A percentile compares a stretch with the other conserved stretches of the same genome.
Evolutionary conservation across 2,329 filamentous ascomycete species (phyloP).

Genomic region (Trichoderma oligosporum): DNA sequence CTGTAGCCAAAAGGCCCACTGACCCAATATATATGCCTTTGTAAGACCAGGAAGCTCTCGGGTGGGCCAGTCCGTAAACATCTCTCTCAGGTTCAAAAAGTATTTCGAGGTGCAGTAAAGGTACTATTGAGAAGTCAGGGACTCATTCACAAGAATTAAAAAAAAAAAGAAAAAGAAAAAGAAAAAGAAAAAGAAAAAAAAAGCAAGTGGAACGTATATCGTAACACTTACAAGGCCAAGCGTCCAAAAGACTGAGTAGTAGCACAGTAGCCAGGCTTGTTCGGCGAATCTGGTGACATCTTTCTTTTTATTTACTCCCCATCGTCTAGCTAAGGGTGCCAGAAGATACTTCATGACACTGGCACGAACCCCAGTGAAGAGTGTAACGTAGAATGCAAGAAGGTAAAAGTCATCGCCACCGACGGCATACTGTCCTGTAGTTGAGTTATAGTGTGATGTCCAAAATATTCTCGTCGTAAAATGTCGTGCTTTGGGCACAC

Average conservation of each 20-base stretch:
- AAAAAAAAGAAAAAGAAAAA: no score
- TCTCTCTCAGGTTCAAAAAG: slow-evolving; percentile 68
- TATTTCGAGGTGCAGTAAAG: slow-evolving; percentile 74
- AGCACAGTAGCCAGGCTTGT: slow-evolving; percentile 86
- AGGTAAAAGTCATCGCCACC: slow-evolving; percentile 78
- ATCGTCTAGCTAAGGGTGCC: slow-evolving; percentile 67
- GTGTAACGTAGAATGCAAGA: slow-evolving; percentile 72
- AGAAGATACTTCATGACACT: slow-evolving; percentile 83
- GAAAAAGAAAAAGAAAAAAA: no score
- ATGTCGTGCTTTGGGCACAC: slow-evolving; percentile 73
- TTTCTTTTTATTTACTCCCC: slow-evolving; percentile 74
- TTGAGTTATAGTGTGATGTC: slow-evolving; percentile 74
- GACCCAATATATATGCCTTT: slow-evolving; percentile 87
- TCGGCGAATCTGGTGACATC: slow-evolving; percentile 81
- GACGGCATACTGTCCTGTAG: slow-evolving; percentile 65
- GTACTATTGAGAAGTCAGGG: slow-evolving; percentile 53
- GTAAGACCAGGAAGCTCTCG: slow-evolving; percentile 69
- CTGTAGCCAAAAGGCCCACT: slow-evolving; percentile 91
- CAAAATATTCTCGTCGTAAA: slow-evolving; percentile 86
- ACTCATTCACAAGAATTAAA: no score
- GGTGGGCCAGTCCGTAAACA: slow-evolving; percentile 84
- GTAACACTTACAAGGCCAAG: slow-evolving; percentile 69
- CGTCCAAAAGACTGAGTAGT: slow-evolving; percentile 77
- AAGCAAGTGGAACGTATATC: background rate
- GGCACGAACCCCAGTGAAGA: slow-evolving; percentile 83